These are phyloP conservation scores for Tolypocladium amazonense DNA, from an alignment of 2,329 filamentous ascomycete species.

Conservation along the genomic window DNA sequence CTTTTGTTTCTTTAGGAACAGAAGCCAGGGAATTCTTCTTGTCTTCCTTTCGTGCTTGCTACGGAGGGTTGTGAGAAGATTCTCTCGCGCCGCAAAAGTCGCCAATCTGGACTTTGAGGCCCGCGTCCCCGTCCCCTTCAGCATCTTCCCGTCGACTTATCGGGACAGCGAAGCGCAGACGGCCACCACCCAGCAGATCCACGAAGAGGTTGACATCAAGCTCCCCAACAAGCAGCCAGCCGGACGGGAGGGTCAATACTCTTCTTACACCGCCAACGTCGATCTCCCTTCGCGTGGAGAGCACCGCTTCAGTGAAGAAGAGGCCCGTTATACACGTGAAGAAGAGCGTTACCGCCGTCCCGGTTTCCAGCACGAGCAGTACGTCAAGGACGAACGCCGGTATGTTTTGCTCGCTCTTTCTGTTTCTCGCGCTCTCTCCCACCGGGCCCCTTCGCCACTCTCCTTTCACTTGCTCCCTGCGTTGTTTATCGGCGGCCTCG, in stretches of 20 bases:
- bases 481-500: background rate
- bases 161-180: constrained; percentile 44
- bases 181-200: constrained; percentile 45
- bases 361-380: constrained; percentile 46
- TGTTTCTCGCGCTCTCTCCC: constrained; percentile 3
- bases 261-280: constrained; percentile 56
- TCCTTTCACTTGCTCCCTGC: background rate
- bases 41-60: constrained; percentile 55
- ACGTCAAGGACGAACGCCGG: constrained; percentile 40
- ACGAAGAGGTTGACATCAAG: constrained; percentile 85
- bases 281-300: constrained; percentile 53
- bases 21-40: constrained; percentile 58
- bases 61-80: constrained; percentile 58
- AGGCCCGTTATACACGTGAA: constrained; percentile 71
- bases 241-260: constrained; percentile 97
- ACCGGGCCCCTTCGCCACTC: constrained; percentile 1
- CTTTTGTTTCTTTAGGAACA: constrained; percentile 46
- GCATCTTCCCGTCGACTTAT: constrained; percentile 99
- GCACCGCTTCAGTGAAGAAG: constrained; percentile 65
- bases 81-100: constrained; percentile 60
- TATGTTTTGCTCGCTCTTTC: constrained; percentile 25
- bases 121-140: constrained; percentile 97
- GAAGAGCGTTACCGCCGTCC: constrained; percentile 67
- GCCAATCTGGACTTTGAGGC: constrained; percentile 99
- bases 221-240: constrained; percentile 61